These are phyloP conservation scores for Rachicladosporium sp. DNA, from an alignment of 2,329 filamentous ascomycete genomes.

Conservation along the genomic window DNA sequence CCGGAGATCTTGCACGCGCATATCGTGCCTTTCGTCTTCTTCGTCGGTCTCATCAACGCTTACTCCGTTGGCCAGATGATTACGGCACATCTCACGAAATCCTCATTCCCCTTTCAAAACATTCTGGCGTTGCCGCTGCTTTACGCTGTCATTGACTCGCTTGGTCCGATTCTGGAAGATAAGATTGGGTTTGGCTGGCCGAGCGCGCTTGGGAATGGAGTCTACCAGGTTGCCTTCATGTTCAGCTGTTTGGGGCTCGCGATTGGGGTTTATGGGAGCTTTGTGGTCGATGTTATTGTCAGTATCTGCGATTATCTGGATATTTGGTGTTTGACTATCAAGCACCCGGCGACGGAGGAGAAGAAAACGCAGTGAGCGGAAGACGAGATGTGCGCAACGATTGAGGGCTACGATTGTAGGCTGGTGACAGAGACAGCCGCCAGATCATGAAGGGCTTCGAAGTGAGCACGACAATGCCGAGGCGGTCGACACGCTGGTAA, in stretches of 20 bases:
- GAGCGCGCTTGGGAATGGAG: constrained; percentile 52
- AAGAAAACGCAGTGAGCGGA: constrained; percentile 9
- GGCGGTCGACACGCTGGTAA: too few species aligned
- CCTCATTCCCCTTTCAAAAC: constrained; percentile 82
- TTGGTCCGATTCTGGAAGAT: constrained; percentile 54
- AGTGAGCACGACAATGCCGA: too few species aligned
- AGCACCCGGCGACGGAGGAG: constrained; percentile 48
- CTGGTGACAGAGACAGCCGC: too few species aligned
- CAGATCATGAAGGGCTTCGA: too few species aligned
- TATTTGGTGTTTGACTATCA: constrained; percentile 97
- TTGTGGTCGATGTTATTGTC: constrained; percentile 92
- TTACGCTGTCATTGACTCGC: constrained; percentile 66
- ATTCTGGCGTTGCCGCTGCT: constrained; percentile 67
- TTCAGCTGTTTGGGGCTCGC: constrained; percentile 78
- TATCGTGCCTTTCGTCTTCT: constrained; percentile 79
- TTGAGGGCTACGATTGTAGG: background rate
- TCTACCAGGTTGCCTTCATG: constrained; percentile 82
- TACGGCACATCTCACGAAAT: constrained; percentile 79
- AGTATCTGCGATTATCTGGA: constrained; percentile 97
- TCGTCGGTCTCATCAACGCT: constrained; percentile 80
- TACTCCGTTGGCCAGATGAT: constrained; percentile 90
- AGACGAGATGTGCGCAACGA: background rate
- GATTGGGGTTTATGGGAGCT: constrained; percentile 89
- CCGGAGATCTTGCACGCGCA: constrained; percentile 72
- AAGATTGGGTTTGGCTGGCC: constrained; percentile 53